Evolutionary conservation across 495 filamentous ascomycete species (phyloP), one percentile per base, ranked within the genome.

Genomic region (Massariosphaeria phaeospora): DNA sequence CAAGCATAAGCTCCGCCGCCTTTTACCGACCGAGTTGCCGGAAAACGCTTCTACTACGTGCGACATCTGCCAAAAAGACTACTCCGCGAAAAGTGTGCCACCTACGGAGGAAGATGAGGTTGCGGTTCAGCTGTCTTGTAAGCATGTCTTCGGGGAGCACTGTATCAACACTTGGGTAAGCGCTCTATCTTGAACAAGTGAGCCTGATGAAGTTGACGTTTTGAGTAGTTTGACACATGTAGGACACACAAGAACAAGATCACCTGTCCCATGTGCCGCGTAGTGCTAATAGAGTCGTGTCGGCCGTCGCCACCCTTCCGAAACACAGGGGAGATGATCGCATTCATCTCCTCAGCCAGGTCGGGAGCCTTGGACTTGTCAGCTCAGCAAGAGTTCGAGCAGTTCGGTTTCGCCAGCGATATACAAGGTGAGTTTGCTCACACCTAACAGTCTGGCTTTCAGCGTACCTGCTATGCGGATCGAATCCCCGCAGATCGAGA

Each of bases 41-140:
- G 51, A 56, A 48, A 55, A 36, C 7, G 13, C 46, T 1, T 45
- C 44, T 35, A 2, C 44, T 0, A 34, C 23, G 17, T 63, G 61
- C 51, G 61, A 63, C 40, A 63, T 63, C 24, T 63, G 61, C 46
- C 45, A 55, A 36, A 63, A 63, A 29, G 61, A 63, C 26, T 63
- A 59, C 21, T 59, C 61, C 2, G 21, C 30, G 8, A 49, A 45
- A 18, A 17, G 52, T 26, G 44, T 51, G 11, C n/a, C 47, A 9
- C 50, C 61, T 9, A 55, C 21, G 21, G 61, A 63, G 33, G 55
- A 63, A n/a, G 50, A 55, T 13, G 61, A 63, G 38, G 51, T 63
- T 17, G 61, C 61, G 0, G 56, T 63, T 9, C 44, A 59, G 40
- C 61, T 63, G 13, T 55, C 61, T 1, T 63, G 61, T 35, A 59